These are phyloP conservation scores for Rutstroemia sp. DNA, from an alignment of 2,329 filamentous ascomycete species.

Conservation along the genomic window DNA sequence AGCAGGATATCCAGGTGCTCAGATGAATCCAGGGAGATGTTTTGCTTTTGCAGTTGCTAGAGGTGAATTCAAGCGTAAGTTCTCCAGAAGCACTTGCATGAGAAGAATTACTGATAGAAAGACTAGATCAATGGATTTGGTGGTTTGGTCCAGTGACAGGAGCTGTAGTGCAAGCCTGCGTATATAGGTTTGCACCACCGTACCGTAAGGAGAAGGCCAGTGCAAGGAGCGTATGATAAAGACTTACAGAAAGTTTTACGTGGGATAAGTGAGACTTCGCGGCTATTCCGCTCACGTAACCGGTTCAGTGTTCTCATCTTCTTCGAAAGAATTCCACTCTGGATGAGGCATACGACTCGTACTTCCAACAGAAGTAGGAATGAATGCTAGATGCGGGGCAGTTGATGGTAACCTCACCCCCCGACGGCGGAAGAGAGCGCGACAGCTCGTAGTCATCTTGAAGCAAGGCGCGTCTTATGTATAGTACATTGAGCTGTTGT, in stretches of 20 bases:
- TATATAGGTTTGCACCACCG: slow-evolving; percentile 30
- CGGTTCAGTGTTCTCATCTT: no score
- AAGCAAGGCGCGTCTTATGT: no score
- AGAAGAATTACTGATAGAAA: neutral
- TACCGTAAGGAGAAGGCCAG: slow-evolving; percentile 14
- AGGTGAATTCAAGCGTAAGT: slow-evolving; percentile 15
- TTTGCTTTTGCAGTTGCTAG: slow-evolving; percentile 37
- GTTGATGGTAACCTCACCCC: no score
- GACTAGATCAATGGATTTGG: slow-evolving; percentile 33
- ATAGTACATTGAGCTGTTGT: no score
- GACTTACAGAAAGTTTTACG: neutral
- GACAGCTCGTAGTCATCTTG: no score
- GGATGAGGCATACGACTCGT: no score
- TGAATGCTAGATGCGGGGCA: no score
- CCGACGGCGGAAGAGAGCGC: no score
- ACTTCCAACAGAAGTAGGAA: no score
- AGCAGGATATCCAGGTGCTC: slow-evolving; percentile 33
- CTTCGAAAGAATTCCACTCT: no score
- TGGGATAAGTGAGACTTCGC: neutral
- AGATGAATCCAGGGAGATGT: slow-evolving; percentile 35
- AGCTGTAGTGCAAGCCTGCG: slow-evolving; percentile 22
- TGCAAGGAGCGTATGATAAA: neutral
- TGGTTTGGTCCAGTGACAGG: slow-evolving; percentile 31
- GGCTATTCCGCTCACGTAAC: no score
- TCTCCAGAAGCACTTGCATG: neutral